These are phyloP conservation scores for Exsudoporus frostii DNA, from an alignment of 768 basidiomycete genomes.

Conservation along the genomic window DNA sequence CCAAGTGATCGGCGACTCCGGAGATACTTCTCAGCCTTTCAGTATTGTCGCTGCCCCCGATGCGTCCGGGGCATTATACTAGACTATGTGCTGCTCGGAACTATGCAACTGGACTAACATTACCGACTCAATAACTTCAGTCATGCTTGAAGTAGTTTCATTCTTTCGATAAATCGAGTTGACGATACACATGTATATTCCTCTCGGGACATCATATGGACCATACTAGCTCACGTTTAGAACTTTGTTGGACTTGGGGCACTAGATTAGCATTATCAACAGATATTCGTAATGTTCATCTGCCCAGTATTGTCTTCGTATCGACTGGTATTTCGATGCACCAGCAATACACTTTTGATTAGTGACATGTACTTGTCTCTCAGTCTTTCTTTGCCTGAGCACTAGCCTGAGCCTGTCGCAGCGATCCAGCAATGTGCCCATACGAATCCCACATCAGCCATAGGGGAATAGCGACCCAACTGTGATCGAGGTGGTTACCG, in stretches of 20 bases:
- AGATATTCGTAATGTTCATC: background rate
- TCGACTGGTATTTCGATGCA: background rate
- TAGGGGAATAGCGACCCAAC: conserved; percentile 78
- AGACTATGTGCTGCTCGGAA: background rate
- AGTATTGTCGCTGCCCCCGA: conserved; percentile 36
- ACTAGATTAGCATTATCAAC: background rate
- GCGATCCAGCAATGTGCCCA: conserved; percentile 56
- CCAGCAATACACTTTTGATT: background rate
- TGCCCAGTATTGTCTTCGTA: background rate
- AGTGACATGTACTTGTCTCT: background rate
- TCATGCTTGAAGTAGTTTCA: conserved; percentile 1
- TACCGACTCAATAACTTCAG: background rate
- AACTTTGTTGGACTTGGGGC: background rate
- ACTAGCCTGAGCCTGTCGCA: conserved; percentile 41
- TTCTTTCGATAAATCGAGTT: conserved; percentile 5
- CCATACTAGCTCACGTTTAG: conserved; percentile 1
- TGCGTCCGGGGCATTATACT: background rate
- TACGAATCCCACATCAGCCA: conserved; percentile 81
- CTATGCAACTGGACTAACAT: background rate
- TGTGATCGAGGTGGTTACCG: conserved; percentile 27
- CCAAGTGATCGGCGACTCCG: conserved; percentile 66
- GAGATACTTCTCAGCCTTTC: conserved; percentile 57
- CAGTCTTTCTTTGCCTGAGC: conserved; percentile 38
- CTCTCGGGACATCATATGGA: conserved; percentile 7
- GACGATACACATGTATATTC: background rate